These are phyloP conservation scores for Neoarthrinium moseri DNA, from an alignment of 2,329 filamentous ascomycete genomes.

Conservation along the genomic window DNA sequence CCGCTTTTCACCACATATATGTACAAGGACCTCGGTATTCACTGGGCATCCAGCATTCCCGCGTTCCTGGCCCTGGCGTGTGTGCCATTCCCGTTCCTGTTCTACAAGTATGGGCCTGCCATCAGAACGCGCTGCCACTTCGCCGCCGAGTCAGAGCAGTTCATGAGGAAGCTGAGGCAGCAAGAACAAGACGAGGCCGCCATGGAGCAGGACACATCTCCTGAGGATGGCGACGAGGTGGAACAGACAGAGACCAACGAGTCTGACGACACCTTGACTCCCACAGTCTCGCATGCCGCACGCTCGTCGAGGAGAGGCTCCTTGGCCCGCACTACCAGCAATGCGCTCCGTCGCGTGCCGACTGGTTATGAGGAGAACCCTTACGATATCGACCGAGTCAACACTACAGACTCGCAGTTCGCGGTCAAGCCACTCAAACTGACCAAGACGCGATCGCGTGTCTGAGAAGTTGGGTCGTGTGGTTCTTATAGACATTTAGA, in stretches of 20 bases:
- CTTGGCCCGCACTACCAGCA: slow-evolving; percentile 19
- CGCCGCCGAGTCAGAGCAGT: slow-evolving; percentile 44
- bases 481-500: too few relatives aligned
- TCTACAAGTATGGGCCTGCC: slow-evolving; percentile 55
- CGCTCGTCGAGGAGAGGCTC: slow-evolving; percentile 20
- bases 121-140: slow-evolving; percentile 56
- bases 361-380: slow-evolving; percentile 39
- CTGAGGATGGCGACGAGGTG: slow-evolving; percentile 18
- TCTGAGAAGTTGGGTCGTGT: too few relatives aligned
- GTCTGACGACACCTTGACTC: slow-evolving; percentile 18
- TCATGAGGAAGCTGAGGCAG: slow-evolving; percentile 37
- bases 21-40: slow-evolving; percentile 10
- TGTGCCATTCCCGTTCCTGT: slow-evolving; percentile 57
- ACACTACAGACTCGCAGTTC: slow-evolving; percentile 38
- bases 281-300: slow-evolving; percentile 14
- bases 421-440: too few relatives aligned
- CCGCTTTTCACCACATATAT: slow-evolving; percentile 63
- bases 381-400: slow-evolving; percentile 40
- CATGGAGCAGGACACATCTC: slow-evolving; percentile 4
- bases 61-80: slow-evolving; percentile 39
- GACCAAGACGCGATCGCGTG: too few relatives aligned
- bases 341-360: slow-evolving; percentile 3
- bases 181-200: slow-evolving; percentile 26
- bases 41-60: slow-evolving; percentile 10
- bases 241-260: slow-evolving; percentile 26